Conservation (phyloP, 2,329 filamentous ascomycete species). For the Verticillium zaregamsianum region DNA sequence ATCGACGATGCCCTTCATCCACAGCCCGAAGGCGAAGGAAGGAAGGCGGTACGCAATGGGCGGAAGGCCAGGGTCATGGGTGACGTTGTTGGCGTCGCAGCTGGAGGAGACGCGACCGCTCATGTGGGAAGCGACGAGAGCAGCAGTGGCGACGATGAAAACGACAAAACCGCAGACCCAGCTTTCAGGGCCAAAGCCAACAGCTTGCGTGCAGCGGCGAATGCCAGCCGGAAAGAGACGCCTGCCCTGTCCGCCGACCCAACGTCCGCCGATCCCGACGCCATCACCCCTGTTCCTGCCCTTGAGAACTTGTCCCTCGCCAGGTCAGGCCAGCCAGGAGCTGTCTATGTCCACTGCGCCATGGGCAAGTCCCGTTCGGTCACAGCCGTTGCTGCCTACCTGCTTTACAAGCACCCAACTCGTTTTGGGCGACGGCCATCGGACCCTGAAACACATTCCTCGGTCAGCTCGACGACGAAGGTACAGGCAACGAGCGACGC, state of each 20-base stretch:
- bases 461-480: constrained; percentile 12
- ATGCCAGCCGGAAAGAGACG: neutral
- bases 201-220: constrained; percentile 5
- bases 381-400: constrained; percentile 76
- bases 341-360: constrained; percentile 67
- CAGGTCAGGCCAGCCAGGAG: constrained; percentile 24
- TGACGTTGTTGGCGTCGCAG: neutral
- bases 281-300: constrained; percentile 4
- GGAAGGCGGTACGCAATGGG: neutral
- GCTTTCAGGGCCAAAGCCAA: constrained; percentile 7
- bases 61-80: neutral
- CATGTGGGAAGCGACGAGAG: neutral
- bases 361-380: constrained; percentile 96
- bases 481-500: constrained; percentile 25
- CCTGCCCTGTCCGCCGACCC: neutral
- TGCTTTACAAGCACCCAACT: constrained; percentile 64
- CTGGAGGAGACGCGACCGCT: neutral
- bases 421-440: constrained; percentile 36
- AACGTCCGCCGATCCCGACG: constrained; percentile 2
- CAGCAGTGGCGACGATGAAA: neutral
- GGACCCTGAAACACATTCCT: neutral
- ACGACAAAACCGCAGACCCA: neutral
- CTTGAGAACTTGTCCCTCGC: constrained; percentile 8
- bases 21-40: neutral
- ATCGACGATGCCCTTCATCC: constrained; percentile 68